A percentile compares a stretch with the other conserved stretches of the same genome.
These are phyloP conservation scores for Sclerotinia trifoliorum DNA, from an alignment of 2,329 filamentous ascomycete genomes.

Conservation along the genomic window DNA sequence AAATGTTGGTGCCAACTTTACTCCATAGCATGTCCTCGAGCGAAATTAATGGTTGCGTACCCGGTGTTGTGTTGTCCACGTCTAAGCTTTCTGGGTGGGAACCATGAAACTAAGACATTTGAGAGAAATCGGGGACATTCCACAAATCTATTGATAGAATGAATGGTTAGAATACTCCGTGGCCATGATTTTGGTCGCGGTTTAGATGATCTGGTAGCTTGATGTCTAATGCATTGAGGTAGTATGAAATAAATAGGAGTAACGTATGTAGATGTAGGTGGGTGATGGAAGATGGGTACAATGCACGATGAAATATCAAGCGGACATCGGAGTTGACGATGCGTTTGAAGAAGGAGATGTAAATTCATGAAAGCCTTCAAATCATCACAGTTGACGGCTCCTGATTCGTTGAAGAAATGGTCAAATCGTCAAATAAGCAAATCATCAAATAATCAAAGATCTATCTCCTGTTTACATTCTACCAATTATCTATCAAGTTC, in stretches of 20 bases:
- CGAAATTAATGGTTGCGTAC: conserved; percentile 10
- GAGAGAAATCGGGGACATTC: conserved; percentile 7
- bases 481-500: conserved; percentile 6
- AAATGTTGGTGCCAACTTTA: neutral
- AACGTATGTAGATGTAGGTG: no score
- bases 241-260: neutral
- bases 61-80: neutral
- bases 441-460: no score
- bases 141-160: conserved; percentile 21
- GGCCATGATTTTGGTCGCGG: neutral
- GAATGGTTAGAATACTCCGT: neutral
- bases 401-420: no score
- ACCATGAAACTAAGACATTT: neutral
- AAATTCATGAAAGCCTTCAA: no score
- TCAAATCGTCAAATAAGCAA: no score
- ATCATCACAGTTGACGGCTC: no score
- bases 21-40: neutral
- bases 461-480: no score
- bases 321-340: neutral
- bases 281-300: neutral
- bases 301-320: neutral
- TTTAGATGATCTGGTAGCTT: neutral
- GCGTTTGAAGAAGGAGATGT: neutral
- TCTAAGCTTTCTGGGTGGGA: neutral
- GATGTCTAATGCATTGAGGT: neutral